Evolutionary conservation across 805 yeast genomes (phyloP).

Genomic region (Kuraishia ogatae): DNA sequence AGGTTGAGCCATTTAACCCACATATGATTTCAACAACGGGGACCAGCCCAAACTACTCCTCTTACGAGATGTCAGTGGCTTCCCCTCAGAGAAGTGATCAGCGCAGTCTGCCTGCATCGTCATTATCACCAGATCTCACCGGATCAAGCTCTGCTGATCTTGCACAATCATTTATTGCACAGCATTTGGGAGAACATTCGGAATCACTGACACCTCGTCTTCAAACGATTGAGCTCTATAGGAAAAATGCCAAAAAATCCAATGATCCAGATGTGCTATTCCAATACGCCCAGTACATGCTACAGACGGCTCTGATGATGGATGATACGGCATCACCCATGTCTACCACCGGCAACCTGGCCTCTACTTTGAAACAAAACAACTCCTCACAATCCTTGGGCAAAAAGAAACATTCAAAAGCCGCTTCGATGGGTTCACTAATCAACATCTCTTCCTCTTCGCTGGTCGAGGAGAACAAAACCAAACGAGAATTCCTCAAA

Average conservation of each 20-base stretch:
- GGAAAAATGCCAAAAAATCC: constrained; percentile 75
- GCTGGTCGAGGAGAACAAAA: constrained; percentile 6
- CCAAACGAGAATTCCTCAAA: constrained; percentile 49
- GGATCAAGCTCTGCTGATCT: not conserved
- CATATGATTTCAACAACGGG: not conserved
- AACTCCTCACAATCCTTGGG: not conserved
- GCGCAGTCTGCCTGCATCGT: not conserved
- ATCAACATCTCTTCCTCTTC: constrained; percentile 8
- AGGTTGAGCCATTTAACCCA: not conserved
- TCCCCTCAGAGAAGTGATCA: not conserved
- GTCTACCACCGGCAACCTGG: not conserved
- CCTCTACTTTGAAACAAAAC: not conserved
- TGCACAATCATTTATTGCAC: constrained; percentile 6
- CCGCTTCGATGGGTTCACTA: not conserved
- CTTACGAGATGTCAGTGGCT: not conserved
- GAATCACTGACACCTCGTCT: constrained; percentile 57
- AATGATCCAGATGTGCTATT: constrained; percentile 83
- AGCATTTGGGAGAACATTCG: constrained; percentile 7
- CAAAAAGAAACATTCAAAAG: not conserved
- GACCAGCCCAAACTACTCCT: not conserved
- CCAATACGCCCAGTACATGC: constrained; percentile 84
- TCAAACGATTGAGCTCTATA: constrained; percentile 80
- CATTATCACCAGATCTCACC: not conserved
- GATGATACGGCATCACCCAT: constrained; percentile 17
- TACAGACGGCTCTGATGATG: constrained; percentile 72